Conservation (phyloP, 1,284 basidiomycete species). For the Trichosporon asahii region DNA sequence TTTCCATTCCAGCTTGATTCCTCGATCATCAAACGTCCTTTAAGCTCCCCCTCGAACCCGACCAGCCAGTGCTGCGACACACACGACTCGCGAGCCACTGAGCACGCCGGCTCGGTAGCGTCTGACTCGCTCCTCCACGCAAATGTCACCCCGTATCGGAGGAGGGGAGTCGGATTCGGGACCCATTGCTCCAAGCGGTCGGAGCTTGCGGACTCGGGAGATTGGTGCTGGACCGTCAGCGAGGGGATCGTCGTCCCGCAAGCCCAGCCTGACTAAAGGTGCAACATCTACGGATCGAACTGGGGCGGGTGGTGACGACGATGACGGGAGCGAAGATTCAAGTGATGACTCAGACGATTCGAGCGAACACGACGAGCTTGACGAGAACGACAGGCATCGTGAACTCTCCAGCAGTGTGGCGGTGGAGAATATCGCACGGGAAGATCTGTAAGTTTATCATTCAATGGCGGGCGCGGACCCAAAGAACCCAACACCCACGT, state of each 20-base stretch:
- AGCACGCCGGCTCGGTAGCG: not conserved
- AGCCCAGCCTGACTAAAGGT: not conserved
- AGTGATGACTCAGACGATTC: slow-evolving; percentile 15
- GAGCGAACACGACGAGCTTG: slow-evolving; percentile 23
- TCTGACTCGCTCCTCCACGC: not conserved
- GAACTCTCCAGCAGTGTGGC: slow-evolving; percentile 13
- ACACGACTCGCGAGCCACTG: slow-evolving; percentile 6
- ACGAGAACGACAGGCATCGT: slow-evolving; percentile 19
- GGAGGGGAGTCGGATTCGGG: not conserved
- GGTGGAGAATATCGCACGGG: not conserved
- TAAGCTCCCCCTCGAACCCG: not conserved
- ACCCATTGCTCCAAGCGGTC: not conserved
- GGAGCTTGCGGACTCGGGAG: not conserved
- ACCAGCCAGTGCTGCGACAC: not conserved
- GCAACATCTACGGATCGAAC: not conserved
- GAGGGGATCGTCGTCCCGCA: not conserved
- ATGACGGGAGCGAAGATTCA: slow-evolving; percentile 8
- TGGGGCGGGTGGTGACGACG: not conserved
- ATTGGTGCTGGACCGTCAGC: not conserved
- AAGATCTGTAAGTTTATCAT: slow-evolving; percentile 12
- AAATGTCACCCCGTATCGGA: slow-evolving; percentile 4
- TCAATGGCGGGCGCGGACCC: not conserved
- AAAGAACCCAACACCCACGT: slow-evolving; percentile 10
- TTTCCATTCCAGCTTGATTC: not conserved
- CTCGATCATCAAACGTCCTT: not conserved